Evolutionary conservation across 257 asterid species (phyloP), one percentile per base, ranked within the genome.

Genomic region (Solanum ossicruentum): DNA sequence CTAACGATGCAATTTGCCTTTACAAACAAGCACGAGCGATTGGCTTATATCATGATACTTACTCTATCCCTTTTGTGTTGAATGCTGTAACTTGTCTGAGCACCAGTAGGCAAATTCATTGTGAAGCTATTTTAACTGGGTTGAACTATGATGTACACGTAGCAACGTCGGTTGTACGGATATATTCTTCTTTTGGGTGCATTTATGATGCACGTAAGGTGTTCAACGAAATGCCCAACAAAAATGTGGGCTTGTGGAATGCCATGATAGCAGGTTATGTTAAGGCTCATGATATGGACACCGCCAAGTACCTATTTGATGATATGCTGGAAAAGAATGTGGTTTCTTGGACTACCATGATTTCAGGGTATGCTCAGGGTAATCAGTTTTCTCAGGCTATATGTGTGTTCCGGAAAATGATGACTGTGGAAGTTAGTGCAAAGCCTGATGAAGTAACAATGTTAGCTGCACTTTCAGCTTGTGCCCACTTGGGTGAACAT

Each of bases 401-500:
- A 36, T 45, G 55, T 28, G 23, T 84, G 11, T 84, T 84, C 36
- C 8, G 57, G 52, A 61, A 52, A 73, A 63, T 84, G 84, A 78
- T 41, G 80, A 70, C 21, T 26, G 84, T 11, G 6, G 9, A 57
- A 32, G 79, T n/a, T 69, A 83, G 80, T 28, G n/a, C 69, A 6
- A 43, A 84, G 84, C 87, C 84, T 47, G 84, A 84, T 77, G 80
- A 78, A 57, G 83, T 84, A 60, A 52, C 69, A 17, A 43, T 84
- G 80, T 28, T 61, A 82, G 80, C 21, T 78, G 87, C 10, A 18
- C 87, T 84, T 45, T 84, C 87, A 17, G 87, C 87, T 77, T 84
- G 87, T 84, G 80, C 84, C 32, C 77, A 84, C 82, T 84, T 84
- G 69, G 87, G 87, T 26, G 84, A 73, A 28, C 84, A 20, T 41